Conservation (phyloP, 257 asterid species). For the Gardenia jasminoides region DNA sequence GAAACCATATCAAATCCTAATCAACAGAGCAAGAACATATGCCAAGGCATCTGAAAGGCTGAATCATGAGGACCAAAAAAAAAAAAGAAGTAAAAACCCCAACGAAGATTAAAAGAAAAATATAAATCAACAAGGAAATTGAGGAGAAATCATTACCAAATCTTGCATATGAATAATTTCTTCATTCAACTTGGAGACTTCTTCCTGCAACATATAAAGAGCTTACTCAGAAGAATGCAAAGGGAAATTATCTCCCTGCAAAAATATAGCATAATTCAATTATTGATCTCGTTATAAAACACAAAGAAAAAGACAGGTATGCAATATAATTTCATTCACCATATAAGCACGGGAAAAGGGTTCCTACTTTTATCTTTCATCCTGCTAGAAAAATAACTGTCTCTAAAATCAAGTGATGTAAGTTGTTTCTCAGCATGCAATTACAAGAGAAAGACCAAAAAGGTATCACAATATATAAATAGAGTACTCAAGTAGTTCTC, state of each 20-base stretch:
- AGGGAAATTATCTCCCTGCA: not conserved
- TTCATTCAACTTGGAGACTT: slow-evolving; percentile 60
- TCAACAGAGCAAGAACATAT: not conserved
- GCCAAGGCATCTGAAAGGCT: not conserved
- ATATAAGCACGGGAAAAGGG: not conserved
- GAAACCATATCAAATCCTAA: slow-evolving; percentile 4
- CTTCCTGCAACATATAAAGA: slow-evolving; percentile 56
- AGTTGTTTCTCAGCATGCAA: not conserved
- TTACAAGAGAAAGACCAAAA: not conserved
- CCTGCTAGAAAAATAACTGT: not conserved
- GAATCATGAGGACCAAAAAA: not conserved
- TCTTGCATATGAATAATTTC: slow-evolving; percentile 59
- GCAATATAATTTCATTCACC: not conserved
- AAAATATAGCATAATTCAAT: not conserved
- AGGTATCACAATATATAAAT: too few species aligned
- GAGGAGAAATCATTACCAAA: slow-evolving; percentile 39
- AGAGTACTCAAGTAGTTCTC: too few species aligned
- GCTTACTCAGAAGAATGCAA: not conserved
- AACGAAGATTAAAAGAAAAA: not conserved
- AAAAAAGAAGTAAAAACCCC: not conserved
- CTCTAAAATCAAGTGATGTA: not conserved
- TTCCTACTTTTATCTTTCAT: not conserved
- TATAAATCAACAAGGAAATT: not conserved
- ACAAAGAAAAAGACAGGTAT: not conserved
- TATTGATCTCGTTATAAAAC: too few species aligned